Evolutionary conservation across 176 grass and related monocot genomes (phyloP), one percentile per base, ranked within the genome.

Genomic region (Ensete ventricosum): DNA sequence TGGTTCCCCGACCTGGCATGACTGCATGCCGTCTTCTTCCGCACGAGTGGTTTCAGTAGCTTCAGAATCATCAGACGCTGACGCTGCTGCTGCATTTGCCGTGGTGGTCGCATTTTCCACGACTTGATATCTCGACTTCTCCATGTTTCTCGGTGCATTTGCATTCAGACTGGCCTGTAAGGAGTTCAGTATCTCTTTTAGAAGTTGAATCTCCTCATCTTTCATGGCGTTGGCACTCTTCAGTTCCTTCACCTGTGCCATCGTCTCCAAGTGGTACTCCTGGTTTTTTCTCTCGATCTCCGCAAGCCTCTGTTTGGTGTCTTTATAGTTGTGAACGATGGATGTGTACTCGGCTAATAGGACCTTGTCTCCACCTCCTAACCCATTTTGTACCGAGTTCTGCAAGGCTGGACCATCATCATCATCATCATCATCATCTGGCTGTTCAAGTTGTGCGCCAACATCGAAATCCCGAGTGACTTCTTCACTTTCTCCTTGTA

Each of bases 141-240:
- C 51, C 50, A 54, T 14, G 71, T 26, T 74, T 55, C 11, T 14
- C 10, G 53, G 53, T 57, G 53, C 23, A 55, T 74, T 74, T 14
- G 9, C 53, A 26, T 55, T 27, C 14, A 74, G 16, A 55, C 14
- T 74, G 17, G 52, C 13, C 53, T 74, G 72, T 29, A 74, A 54
- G 16, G 72, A 55, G 57, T 9, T 57, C 53, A 74, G 17, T 74
- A 55, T 74, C 21, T 74, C 23, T 27, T 54, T 74, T 8, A 74
- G 54, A 17, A 74, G 22, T 27, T 25, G 53, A 55, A 74, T 74
- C 57, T 74, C 72, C 52, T 74, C 53, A 12, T 74, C 72, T 55
- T 74, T 74, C n/a, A 74, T 74, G 54, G 11, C 23, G 29, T 57
- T 74, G 72, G 72, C 22, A 74, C 5, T 20, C 11, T 74, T 74